Evolutionary conservation across 2,329 filamentous ascomycete genomes (phyloP).

Genomic region (Aureobasidium sp.): DNA sequence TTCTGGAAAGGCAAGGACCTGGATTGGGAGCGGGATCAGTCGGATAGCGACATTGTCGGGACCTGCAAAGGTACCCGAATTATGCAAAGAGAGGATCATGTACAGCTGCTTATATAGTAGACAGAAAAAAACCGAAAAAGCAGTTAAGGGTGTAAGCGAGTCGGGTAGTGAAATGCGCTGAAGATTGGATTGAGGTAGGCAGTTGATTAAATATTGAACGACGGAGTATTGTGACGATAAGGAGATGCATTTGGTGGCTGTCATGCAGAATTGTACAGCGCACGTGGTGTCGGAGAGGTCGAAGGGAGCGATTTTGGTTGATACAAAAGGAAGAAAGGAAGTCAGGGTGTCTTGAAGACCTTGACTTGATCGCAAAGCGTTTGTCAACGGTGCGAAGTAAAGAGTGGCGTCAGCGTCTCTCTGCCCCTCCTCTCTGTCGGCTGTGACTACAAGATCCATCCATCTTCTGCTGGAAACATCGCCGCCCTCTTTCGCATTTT

Average conservation of each 20-base stretch:
- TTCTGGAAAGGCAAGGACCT: no score
- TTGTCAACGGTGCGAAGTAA: neutral
- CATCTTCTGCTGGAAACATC: neutral
- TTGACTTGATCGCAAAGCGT: neutral
- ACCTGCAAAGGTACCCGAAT: neutral
- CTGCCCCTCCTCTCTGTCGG: neutral
- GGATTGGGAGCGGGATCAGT: neutral
- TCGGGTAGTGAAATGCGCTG: neutral
- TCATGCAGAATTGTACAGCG: neutral
- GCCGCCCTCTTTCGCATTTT: neutral
- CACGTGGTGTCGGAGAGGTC: neutral
- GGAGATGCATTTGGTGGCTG: neutral
- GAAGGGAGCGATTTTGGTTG: neutral
- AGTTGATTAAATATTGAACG: slow-evolving; percentile 1
- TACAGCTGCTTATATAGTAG: neutral
- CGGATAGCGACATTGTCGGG: neutral
- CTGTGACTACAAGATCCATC: neutral
- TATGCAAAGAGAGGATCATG: neutral
- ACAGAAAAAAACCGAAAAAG: neutral
- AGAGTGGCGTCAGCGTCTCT: slow-evolving; percentile 7
- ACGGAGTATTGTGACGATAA: neutral
- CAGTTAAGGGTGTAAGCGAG: neutral
- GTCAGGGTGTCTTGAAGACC: neutral
- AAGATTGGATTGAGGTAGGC: neutral
- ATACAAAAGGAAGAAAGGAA: neutral